Conservation (phyloP, 192 early-diverging fungal genomes). For the Piromyces sp. region DNA sequence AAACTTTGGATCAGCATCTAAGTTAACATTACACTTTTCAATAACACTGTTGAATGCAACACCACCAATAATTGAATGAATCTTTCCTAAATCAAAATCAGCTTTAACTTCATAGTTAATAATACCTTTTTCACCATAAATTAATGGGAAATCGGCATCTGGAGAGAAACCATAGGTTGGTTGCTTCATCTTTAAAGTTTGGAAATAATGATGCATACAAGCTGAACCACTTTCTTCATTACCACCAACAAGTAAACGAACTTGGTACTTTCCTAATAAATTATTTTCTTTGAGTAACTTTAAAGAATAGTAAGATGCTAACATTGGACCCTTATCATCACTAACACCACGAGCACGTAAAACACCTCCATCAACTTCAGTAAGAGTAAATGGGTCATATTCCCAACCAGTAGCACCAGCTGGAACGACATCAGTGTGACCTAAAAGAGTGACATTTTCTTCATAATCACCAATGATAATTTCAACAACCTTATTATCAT, state of each 20-base stretch:
- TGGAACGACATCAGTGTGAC: conserved; percentile 68
- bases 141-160: neutral
- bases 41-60: neutral
- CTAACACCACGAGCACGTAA: conserved; percentile 58
- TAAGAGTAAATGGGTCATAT: conserved; percentile 43
- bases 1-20: neutral
- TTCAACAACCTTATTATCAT: neutral
- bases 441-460: conserved; percentile 7
- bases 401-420: conserved; percentile 48
- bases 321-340: conserved; percentile 68
- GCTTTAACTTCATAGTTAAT: neutral
- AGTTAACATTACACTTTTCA: neutral
- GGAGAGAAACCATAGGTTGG: neutral
- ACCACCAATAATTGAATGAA: neutral
- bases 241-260: neutral
- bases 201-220: neutral
- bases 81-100: neutral
- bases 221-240: neutral
- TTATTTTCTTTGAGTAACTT: neutral
- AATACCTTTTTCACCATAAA: neutral
- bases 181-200: neutral
- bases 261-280: neutral
- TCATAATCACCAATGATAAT: neutral
- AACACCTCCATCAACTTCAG: conserved; percentile 52
- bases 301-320: conserved; percentile 48